Evolutionary conservation across 106 monocot genomes (phyloP).

Genomic region (Acorus calamus): DNA sequence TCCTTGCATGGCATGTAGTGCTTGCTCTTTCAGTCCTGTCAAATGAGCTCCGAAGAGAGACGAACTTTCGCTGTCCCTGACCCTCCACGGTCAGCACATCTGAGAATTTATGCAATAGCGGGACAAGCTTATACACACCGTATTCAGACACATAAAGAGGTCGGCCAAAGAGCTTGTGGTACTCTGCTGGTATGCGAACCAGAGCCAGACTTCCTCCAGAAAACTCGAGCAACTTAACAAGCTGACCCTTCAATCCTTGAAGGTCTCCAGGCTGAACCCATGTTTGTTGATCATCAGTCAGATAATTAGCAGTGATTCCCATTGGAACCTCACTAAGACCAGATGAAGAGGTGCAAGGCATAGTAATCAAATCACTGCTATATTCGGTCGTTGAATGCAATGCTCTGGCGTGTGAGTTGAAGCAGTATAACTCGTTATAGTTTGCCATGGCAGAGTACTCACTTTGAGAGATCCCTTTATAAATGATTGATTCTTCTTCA

Average conservation of each 20-base stretch:
- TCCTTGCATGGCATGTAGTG: constrained; percentile 23
- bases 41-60: constrained; percentile 37
- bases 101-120: constrained; percentile 57
- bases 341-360: constrained; percentile 18
- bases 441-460: constrained; percentile 18
- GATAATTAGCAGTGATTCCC: constrained; percentile 12
- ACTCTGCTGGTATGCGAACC: constrained; percentile 60
- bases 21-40: constrained; percentile 30
- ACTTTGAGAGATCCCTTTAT: constrained; percentile 27
- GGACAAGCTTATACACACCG: constrained; percentile 63
- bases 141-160: constrained; percentile 67
- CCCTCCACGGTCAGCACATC: constrained; percentile 52
- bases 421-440: constrained; percentile 15
- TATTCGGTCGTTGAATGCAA: constrained; percentile 6
- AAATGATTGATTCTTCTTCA: constrained; percentile 71
- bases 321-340: constrained; percentile 20
- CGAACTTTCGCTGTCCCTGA: constrained; percentile 40
- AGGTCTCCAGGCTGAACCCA: constrained; percentile 81
- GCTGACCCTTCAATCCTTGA: constrained; percentile 60
- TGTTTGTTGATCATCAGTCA: constrained; percentile 14
- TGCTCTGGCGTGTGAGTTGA: constrained; percentile 19
- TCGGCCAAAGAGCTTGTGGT: constrained; percentile 54
- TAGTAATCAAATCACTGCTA: constrained; percentile 10
- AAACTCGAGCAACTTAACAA: constrained; percentile 46
- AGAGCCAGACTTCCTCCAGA: constrained; percentile 71